Conservation (phyloP, 768 basidiomycete genomes). For the Lentinula edodes region DNA sequence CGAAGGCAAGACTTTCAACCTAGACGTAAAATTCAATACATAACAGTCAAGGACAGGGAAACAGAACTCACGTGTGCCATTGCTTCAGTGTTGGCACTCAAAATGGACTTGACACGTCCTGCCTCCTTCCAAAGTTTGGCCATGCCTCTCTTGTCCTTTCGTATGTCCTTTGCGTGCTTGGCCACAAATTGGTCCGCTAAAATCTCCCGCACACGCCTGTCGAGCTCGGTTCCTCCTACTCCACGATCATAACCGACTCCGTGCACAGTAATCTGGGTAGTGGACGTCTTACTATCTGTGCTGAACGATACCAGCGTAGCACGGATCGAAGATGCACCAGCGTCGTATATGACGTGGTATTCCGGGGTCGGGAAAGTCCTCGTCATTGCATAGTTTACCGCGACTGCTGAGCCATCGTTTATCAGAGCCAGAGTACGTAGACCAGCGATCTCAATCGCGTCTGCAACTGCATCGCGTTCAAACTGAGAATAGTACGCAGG, state of each 20-base stretch:
- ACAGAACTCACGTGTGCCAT: constrained; percentile 52
- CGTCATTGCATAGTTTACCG: constrained; percentile 97
- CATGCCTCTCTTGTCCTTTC: constrained; percentile 77
- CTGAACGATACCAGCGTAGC: constrained; percentile 75
- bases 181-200: constrained; percentile 70
- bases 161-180: constrained; percentile 64
- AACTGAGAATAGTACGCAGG: constrained; percentile 88
- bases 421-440: constrained; percentile 78
- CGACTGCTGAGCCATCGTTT: constrained; percentile 93
- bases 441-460: constrained; percentile 90
- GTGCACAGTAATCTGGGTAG: constrained; percentile 71
- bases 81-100: constrained; percentile 89
- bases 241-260: constrained; percentile 78
- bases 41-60: neutral
- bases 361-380: constrained; percentile 76
- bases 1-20: constrained; percentile 87
- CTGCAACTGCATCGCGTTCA: constrained; percentile 87
- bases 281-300: constrained; percentile 40
- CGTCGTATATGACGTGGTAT: constrained; percentile 90
- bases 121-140: constrained; percentile 95
- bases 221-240: constrained; percentile 79
- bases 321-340: constrained; percentile 77
- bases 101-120: constrained; percentile 79
- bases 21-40: constrained; percentile 19
- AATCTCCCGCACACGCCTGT: constrained; percentile 76